phyloP scores from a whole-genome alignment of 345 rosid species.

The Mangifera indica region DNA sequence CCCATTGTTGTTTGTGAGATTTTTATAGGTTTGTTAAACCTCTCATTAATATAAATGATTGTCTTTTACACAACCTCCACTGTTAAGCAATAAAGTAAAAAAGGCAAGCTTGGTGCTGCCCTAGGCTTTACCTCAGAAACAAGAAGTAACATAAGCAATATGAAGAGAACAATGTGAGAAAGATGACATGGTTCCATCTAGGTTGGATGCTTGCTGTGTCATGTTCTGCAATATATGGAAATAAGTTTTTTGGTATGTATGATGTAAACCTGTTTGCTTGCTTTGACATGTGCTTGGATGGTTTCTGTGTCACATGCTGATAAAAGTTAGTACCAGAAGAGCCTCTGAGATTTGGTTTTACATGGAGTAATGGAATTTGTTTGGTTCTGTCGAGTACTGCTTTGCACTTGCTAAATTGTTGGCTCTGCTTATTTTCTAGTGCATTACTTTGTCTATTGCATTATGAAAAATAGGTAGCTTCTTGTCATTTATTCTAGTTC shows the following conservation, averaged over 20 bases:
- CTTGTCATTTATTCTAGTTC: slow-evolving; percentile 6
- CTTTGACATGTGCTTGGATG: neutral
- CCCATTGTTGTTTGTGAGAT: neutral
- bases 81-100: no score
- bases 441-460: neutral
- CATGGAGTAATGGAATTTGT: no score
- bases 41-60: no score
- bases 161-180: neutral
- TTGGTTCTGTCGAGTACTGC: neutral
- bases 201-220: neutral
- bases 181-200: neutral
- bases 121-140: neutral
- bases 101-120: neutral
- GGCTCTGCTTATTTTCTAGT: neutral
- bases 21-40: neutral
- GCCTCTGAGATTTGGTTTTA: neutral
- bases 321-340: neutral
- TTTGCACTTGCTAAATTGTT: neutral
- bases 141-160: neutral
- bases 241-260: neutral
- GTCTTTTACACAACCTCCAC: no score
- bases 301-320: neutral
- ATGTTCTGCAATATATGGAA: neutral
- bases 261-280: neutral
- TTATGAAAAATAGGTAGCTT: neutral